Base-by-base conservation (phyloP, 2,329 filamentous ascomycete genomes). In the Chrysoporthe puriensis region DNA sequence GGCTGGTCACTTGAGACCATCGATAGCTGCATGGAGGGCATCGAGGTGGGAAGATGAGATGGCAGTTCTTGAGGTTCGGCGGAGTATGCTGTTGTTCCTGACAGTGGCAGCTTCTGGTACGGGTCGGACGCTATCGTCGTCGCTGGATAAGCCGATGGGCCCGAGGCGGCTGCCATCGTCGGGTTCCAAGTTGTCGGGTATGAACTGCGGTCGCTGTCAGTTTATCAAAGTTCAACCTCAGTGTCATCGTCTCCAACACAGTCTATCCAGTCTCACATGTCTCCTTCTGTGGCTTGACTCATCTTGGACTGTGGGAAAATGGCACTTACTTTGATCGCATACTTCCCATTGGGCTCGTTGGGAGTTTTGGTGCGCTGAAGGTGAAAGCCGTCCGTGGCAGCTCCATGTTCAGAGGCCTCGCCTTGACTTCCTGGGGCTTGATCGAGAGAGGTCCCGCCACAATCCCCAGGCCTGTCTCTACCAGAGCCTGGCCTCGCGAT, bases 401-500 rank as follows among this genome's bases (percentile, higher is more conserved):
- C 69, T 88, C 85, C 71, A 87, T 77, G 68, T 87, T 85, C 44
- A 86, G 75, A 3, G 81, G 78, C 61, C 85, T 80, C 4, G 83
- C 75, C 74, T 88, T 86, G 34, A 79, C 78, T 64, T 88, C 86
- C 64, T 85, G 82, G 14, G 84, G 83, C 74, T 88, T 88, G 59
- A 84, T 80, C 2, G 80, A 79, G 54, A 88, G 74, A 11, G 86
- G 83, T 7, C 86, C 86, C 5, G 86, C 86, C 57, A 88, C 86
- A 68, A 89, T 86, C 7, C 86, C 86, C 43, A 88, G 74, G 2
- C 86, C 86, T 0, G 85, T 88, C 75, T 88, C 86, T n/a, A 89
- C 86, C 59, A 90, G 80, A 46, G 89, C 89, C 76, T 96, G 94
- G 52, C 93, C 89, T n/a, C 91, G 86, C 40, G 92, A 92, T 36